phyloP scores from a whole-genome alignment of 1,284 basidiomycete species.

The Fomitiporia mediterranea region DNA sequence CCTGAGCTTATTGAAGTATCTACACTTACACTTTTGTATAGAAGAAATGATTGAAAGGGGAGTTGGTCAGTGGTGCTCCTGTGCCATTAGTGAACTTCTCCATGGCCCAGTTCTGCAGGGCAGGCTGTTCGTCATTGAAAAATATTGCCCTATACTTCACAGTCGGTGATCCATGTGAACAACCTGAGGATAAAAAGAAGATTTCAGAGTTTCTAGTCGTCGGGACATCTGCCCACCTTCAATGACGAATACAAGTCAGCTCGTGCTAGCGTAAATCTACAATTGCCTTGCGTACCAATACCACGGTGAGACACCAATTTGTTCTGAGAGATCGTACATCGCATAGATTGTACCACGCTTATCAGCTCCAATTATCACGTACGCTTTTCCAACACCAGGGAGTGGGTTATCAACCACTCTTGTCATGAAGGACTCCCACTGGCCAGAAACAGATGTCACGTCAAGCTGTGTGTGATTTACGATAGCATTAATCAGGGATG shows the following conservation, averaged over 20 bases:
- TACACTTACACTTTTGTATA: constrained; percentile 43
- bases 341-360: constrained; percentile 65
- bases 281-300: constrained; percentile 45
- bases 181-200: constrained; percentile 46
- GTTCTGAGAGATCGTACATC: constrained; percentile 67
- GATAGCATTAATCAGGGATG: constrained; percentile 51
- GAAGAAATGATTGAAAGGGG: constrained; percentile 62
- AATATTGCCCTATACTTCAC: constrained; percentile 71
- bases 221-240: constrained; percentile 59
- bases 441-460: constrained; percentile 51
- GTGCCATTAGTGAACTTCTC: constrained; percentile 67
- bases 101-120: constrained; percentile 47
- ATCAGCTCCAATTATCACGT: constrained; percentile 64
- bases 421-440: constrained; percentile 61
- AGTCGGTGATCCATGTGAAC: constrained; percentile 61
- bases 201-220: constrained; percentile 45
- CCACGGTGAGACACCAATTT: constrained; percentile 68
- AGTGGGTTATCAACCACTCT: constrained; percentile 51
- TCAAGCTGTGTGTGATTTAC: constrained; percentile 50
- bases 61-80: constrained; percentile 41
- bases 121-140: constrained; percentile 62
- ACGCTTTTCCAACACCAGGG: constrained; percentile 52
- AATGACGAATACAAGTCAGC: too few species aligned
- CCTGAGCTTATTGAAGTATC: background rate
- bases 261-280: too few species aligned